Evolutionary conservation across 2,329 filamentous ascomycete species (phyloP), one percentile per base, ranked within the genome.

Genomic region (Phaeosphaeria sp.): DNA sequence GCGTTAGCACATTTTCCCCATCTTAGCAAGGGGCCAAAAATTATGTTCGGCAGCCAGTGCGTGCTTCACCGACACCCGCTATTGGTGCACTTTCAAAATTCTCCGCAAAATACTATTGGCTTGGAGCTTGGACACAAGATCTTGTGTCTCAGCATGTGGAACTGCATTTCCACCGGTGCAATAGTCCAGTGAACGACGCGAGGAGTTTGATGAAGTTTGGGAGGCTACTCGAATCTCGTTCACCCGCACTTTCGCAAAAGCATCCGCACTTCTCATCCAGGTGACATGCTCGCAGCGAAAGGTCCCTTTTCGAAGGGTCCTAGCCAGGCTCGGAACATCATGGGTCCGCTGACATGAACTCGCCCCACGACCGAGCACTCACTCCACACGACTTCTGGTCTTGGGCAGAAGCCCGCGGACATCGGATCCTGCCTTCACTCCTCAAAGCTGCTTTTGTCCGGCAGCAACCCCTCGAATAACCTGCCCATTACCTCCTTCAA

Each of bases 401-500:
- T 27, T 27, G 25, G 25, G 25, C 25, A 27, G 25, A 27, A 27
- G 25, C 25, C 25, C 25, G 25, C 25, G 25, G 25, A 27, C 25
- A 27, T 27, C 25, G 25, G 25, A 27, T 8, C 36, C 17, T n/a
- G 17, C 17, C 17, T n/a, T 39, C 36, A 63, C 44, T 44, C 53
- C 51, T 73, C 69, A 43, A 62, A 72, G 24, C 54, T 64, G 42
- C 65, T 67, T 2, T 58, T 59, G 1, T 68, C 54, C 65, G 45
- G 64, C 21, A 68, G 62, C 46, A 79, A 60, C 27, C 66, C 68
- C 55, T 77, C 67, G 44, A 80, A 76, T 13, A 80, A 60, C 24
- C 63, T 66, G 33, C 46, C 62, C 64, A 79, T 79, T 24, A 77
- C 75, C 27, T 73, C 66, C 33, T 67, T 65, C 48, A 81, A 65